phyloP scores from a whole-genome alignment of 1,284 basidiomycete species.

The Takashimella koratensis region DNA sequence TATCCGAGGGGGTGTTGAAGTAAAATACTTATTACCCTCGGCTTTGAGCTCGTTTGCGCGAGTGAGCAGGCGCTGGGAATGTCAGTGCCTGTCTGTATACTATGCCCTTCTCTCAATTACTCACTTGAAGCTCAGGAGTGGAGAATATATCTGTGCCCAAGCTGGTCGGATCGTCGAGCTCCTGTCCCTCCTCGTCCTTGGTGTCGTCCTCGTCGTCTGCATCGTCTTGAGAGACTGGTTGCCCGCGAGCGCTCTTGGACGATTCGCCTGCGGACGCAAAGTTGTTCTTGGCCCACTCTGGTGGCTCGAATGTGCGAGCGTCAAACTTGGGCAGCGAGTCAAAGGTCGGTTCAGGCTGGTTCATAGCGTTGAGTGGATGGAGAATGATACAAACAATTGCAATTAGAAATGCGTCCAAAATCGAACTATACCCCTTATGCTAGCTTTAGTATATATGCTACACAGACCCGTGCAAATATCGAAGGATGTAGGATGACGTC shows the following conservation, averaged over 20 bases:
- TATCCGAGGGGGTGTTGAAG: conserved; percentile 23
- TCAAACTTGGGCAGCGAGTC: background rate
- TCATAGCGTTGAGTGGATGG: background rate
- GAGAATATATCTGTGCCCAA: conserved; percentile 19
- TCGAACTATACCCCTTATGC: no score
- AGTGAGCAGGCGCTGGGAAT: conserved; percentile 21
- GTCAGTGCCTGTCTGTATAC: background rate
- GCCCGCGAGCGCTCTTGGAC: no score
- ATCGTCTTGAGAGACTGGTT: background rate
- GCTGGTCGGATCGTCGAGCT: conserved; percentile 10
- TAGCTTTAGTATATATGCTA: no score
- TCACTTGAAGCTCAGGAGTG: conserved; percentile 22
- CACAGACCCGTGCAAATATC: no score
- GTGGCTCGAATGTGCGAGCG: background rate
- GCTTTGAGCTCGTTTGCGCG: conserved; percentile 27
- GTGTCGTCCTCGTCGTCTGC: conserved; percentile 1
- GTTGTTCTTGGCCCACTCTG: background rate
- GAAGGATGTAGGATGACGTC: no score
- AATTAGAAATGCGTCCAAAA: no score
- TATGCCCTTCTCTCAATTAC: no score
- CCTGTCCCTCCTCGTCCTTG: conserved; percentile 8
- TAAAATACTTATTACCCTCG: conserved; percentile 39
- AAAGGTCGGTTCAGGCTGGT: background rate
- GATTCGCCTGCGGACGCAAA: background rate
- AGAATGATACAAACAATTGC: no score